Percentiles rank a stretch among this genome's conserved stretches.
These are phyloP conservation scores for Neofusicoccum cordaticola DNA, from an alignment of 2,329 filamentous ascomycete species.

Conservation along the genomic window DNA sequence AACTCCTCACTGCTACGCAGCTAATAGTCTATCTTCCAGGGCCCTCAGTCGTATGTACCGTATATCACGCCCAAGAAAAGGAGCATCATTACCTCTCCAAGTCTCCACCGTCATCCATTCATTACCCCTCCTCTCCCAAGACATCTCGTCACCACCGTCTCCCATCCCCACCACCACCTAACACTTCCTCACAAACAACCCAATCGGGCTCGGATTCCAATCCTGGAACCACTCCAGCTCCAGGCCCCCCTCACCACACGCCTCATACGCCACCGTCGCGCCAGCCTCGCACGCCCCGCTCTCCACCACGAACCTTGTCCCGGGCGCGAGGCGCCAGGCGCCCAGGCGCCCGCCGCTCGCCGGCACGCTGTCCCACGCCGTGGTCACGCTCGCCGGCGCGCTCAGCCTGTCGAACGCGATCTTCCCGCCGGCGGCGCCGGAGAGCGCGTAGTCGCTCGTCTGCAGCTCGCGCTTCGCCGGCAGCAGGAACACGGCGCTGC, in stretches of 20 bases:
- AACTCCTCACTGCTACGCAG: not conserved
- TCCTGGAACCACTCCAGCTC: constrained; percentile 63
- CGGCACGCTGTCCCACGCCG: constrained; percentile 56
- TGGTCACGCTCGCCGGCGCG: constrained; percentile 45
- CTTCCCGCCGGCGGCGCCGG: constrained; percentile 50
- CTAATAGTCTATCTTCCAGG: not conserved
- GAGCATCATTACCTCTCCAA: not conserved
- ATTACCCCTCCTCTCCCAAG: not conserved
- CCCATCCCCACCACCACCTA: not conserved
- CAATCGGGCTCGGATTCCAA: constrained; percentile 52
- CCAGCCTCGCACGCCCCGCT: constrained; percentile 57
- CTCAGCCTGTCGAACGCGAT: constrained; percentile 53
- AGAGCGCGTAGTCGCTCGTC: constrained; percentile 51
- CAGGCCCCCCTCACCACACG: constrained; percentile 52
- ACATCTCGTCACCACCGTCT: not conserved
- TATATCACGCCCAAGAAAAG: not conserved
- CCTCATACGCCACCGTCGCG: constrained; percentile 51
- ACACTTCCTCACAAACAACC: constrained; percentile 28
- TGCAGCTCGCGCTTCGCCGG: constrained; percentile 56
- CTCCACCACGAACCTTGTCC: constrained; percentile 53
- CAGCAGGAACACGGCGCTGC: constrained; percentile 64
- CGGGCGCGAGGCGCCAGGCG: constrained; percentile 47
- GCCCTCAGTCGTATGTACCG: not conserved
- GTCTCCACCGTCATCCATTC: not conserved
- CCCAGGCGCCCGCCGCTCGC: constrained; percentile 44